These are phyloP conservation scores for Yueomyces sp. DNA, from an alignment of 1,139 yeast species.

Conservation along the genomic window DNA sequence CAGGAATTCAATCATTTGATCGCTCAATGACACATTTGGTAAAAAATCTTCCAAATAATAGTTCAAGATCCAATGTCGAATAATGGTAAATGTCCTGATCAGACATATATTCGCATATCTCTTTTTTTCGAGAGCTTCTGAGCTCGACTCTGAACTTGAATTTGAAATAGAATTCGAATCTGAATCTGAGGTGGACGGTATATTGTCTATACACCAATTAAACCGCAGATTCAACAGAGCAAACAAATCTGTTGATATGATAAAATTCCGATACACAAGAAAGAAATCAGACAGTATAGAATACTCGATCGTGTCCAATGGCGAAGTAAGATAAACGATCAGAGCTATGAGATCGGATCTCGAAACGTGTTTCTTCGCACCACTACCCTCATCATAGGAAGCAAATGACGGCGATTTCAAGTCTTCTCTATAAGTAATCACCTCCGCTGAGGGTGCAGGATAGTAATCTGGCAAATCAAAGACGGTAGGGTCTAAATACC, in stretches of 20 bases:
- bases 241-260: slow-evolving; percentile 44
- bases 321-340: slow-evolving; percentile 65
- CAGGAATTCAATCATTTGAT: slow-evolving; percentile 34
- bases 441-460: slow-evolving; percentile 20
- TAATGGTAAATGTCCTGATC: slow-evolving; percentile 75
- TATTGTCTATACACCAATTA: slow-evolving; percentile 52
- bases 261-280: slow-evolving; percentile 65
- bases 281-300: slow-evolving; percentile 73
- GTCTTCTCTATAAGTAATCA: slow-evolving; percentile 11
- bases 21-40: slow-evolving; percentile 34
- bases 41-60: slow-evolving; percentile 62
- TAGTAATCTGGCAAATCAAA: slow-evolving; percentile 16
- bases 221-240: slow-evolving; percentile 51
- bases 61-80: slow-evolving; percentile 82
- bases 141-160: background rate
- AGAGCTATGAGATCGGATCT: slow-evolving; percentile 35
- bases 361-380: slow-evolving; percentile 3
- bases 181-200: slow-evolving; percentile 12
- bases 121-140: slow-evolving; percentile 21
- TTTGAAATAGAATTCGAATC: slow-evolving; percentile 2
- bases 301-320: slow-evolving; percentile 60
- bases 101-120: slow-evolving; percentile 55
- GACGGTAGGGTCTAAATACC: no score
- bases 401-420: background rate
- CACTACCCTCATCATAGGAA: no score